These are phyloP conservation scores for Adansonia madagascariensis DNA, from an alignment of 441 rosid species.

Conservation along the genomic window DNA sequence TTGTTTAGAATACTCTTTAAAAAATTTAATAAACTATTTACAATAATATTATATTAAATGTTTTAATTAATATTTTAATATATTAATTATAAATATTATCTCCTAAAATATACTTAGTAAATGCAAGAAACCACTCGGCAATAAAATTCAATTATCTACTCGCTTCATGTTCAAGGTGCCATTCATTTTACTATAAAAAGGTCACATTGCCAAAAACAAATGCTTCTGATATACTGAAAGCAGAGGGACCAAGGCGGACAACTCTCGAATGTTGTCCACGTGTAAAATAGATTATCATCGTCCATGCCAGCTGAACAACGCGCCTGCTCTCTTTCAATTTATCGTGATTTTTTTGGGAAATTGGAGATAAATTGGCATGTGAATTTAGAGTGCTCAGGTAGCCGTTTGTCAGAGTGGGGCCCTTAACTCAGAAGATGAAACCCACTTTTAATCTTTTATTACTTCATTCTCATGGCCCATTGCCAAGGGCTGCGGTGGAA, in stretches of 20 bases:
- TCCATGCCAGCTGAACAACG: neutral
- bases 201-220: neutral
- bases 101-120: too few species aligned
- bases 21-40: too few species aligned
- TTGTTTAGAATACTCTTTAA: too few species aligned
- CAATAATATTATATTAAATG: too few species aligned
- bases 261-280: neutral
- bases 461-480: too few species aligned
- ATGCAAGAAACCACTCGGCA: too few species aligned
- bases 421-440: neutral
- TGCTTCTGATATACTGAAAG: neutral
- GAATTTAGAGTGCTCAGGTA: neutral
- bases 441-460: neutral
- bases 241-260: neutral
- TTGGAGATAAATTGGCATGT: constrained; percentile 3
- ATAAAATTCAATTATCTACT: too few species aligned
- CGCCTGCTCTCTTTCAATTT: neutral
- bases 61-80: too few species aligned
- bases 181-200: neutral
- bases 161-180: neutral
- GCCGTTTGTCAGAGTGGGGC: constrained; percentile 4
- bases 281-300: neutral
- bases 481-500: too few species aligned
- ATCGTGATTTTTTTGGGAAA: neutral
- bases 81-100: too few species aligned